Percentiles rank a stretch among this genome's conserved stretches.
These are phyloP conservation scores for Coemansia sp. DNA, from an alignment of 192 early-diverging fungal genomes.

Conservation along the genomic window DNA sequence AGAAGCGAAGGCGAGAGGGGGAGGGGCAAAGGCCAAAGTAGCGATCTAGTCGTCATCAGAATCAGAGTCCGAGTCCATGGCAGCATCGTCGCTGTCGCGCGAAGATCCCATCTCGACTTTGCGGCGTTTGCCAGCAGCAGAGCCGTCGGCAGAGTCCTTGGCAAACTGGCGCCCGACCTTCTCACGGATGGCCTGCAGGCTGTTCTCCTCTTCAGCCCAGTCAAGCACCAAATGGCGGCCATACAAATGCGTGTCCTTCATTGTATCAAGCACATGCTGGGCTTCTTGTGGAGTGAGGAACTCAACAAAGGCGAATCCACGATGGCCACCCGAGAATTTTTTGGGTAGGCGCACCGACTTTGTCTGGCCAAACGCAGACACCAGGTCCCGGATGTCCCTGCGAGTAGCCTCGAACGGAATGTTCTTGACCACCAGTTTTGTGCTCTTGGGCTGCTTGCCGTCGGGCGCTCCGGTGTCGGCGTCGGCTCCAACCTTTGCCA, in stretches of 20 bases:
- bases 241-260: conserved; percentile 91
- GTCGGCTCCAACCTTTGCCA: conserved; percentile 43
- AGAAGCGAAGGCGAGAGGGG: too few relatives aligned
- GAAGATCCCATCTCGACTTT: conserved; percentile 58
- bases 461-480: conserved; percentile 5
- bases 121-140: conserved; percentile 55
- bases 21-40: too few relatives aligned
- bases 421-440: conserved; percentile 90
- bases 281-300: conserved; percentile 96
- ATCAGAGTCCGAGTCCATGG: conserved; percentile 24
- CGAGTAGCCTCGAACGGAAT: conserved; percentile 95
- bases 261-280: conserved; percentile 77
- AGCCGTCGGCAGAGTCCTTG: conserved; percentile 56
- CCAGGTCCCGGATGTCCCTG: conserved; percentile 86
- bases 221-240: conserved; percentile 95
- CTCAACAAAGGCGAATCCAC: conserved; percentile 98
- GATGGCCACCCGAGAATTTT: conserved; percentile 88
- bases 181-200: conserved; percentile 75
- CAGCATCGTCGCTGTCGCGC: conserved; percentile 6
- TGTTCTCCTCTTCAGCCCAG: conserved; percentile 78
- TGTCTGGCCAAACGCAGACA: conserved; percentile 88
- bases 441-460: conserved; percentile 63
- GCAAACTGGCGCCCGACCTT: conserved; percentile 81
- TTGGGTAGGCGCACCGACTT: conserved; percentile 93
- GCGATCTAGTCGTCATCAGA: too few relatives aligned